These are phyloP conservation scores for Plasmodium ovale DNA, from an alignment of 169 alveolate species.

Conservation along the genomic window DNA sequence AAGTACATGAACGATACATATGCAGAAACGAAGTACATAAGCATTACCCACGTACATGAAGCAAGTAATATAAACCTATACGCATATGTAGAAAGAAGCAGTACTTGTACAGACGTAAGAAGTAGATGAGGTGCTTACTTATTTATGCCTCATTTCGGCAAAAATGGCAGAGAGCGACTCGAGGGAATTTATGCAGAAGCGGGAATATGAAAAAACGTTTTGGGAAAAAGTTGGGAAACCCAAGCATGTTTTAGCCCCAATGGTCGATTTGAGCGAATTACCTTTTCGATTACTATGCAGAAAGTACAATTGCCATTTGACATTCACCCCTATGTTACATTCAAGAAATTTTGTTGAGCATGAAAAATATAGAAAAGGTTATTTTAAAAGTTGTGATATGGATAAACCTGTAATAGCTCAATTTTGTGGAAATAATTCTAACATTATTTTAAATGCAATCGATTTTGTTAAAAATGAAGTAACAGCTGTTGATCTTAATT, in stretches of 20 bases:
- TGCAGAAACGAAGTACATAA: not conserved
- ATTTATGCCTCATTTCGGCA: not conserved
- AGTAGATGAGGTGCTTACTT: too few species aligned
- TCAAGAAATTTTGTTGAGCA: constrained; percentile 86
- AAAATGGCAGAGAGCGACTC: constrained; percentile 8
- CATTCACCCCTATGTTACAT: constrained; percentile 95
- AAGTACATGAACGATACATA: too few species aligned
- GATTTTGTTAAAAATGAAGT: constrained; percentile 90
- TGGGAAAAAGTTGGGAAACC: constrained; percentile 83
- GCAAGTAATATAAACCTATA: too few species aligned
- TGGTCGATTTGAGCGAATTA: constrained; percentile 86
- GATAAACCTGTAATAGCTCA: constrained; percentile 90
- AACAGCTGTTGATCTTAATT: constrained; percentile 93
- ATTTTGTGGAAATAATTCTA: constrained; percentile 93
- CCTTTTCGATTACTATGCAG: constrained; percentile 90
- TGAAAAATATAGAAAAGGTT: constrained; percentile 79
- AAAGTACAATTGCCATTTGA: constrained; percentile 89
- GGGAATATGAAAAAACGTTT: constrained; percentile 70
- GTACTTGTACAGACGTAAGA: too few species aligned
- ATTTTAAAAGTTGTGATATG: constrained; percentile 79
- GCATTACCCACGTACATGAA: not conserved
- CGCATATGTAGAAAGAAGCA: too few species aligned
- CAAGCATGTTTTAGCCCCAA: constrained; percentile 83
- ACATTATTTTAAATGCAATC: constrained; percentile 87
- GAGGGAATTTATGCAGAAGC: constrained; percentile 5